phyloP scores from a whole-genome alignment of 75 land plant genomes.

The Cupressus sempervirens region DNA sequence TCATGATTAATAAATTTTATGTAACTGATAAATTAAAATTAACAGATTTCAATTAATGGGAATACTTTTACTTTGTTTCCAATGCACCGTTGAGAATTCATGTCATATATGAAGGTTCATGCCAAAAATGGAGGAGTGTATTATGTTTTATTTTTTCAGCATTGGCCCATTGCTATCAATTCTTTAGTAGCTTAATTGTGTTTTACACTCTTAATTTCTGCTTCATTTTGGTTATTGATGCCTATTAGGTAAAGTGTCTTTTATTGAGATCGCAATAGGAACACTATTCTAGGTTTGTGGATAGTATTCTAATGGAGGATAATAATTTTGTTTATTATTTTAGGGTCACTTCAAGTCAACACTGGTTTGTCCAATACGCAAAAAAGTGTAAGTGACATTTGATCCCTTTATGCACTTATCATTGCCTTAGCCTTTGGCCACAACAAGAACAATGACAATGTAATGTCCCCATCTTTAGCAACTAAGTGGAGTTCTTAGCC shows the following conservation, averaged over 20 bases:
- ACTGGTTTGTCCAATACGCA: conserved; percentile 74
- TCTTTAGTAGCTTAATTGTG: background rate
- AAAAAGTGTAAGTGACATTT: conserved; percentile 76
- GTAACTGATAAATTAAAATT: too few relatives aligned
- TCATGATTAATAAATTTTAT: background rate
- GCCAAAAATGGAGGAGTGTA: background rate
- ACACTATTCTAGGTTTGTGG: too few relatives aligned
- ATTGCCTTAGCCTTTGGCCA: conserved; percentile 73
- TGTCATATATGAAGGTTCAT: background rate
- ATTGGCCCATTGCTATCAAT: background rate
- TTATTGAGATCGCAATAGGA: too few relatives aligned
- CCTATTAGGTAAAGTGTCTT: too few relatives aligned
- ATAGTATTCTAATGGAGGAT: background rate
- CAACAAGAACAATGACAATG: conserved; percentile 62
- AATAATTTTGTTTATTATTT: conserved; percentile 9
- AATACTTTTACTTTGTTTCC: background rate
- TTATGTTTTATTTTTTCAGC: background rate
- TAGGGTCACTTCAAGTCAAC: conserved; percentile 93
- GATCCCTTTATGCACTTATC: conserved; percentile 93
- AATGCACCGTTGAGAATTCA: too few relatives aligned
- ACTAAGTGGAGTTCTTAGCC: too few relatives aligned
- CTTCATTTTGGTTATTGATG: background rate
- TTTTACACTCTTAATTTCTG: background rate
- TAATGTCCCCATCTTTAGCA: too few relatives aligned
- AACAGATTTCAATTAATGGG: background rate